Evolutionary conservation across 139 green algal species (phyloP).

Genomic region (Coelastrella sp.): DNA sequence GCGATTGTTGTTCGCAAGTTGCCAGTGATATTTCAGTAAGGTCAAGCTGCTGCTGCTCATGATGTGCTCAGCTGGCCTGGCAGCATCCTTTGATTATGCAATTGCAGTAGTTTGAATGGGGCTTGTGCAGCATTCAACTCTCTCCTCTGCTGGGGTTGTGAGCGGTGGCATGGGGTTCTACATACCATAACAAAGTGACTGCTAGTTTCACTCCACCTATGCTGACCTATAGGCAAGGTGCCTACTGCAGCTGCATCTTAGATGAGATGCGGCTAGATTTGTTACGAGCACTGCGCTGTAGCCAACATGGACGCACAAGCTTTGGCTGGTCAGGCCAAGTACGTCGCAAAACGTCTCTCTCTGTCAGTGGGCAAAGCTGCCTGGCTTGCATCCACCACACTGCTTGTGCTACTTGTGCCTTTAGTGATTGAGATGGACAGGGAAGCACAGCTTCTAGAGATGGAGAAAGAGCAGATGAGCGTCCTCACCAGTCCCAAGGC

Average conservation of each 20-base stretch:
- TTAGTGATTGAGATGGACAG: conserved; percentile 98
- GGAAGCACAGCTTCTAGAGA: conserved; percentile 89
- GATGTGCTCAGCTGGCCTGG: too few species aligned
- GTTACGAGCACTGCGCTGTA: neutral
- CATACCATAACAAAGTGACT: neutral
- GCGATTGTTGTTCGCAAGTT: too few species aligned
- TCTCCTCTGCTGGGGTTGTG: too few species aligned
- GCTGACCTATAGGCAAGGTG: neutral
- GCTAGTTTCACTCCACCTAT: neutral
- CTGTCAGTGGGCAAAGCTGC: conserved; percentile 88
- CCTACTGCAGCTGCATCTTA: too few species aligned
- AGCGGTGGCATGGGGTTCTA: neutral
- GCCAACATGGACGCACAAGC: neutral
- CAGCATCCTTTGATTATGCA: too few species aligned
- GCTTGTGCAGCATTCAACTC: too few species aligned
- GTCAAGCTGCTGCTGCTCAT: too few species aligned
- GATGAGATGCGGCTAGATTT: too few species aligned
- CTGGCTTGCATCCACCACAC: conserved; percentile 91
- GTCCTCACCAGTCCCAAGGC: conserved; percentile 63
- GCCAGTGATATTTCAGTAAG: too few species aligned
- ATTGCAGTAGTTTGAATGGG: too few species aligned
- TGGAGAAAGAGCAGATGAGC: conserved; percentile 86
- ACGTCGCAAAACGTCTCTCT: conserved; percentile 62
- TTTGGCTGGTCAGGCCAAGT: conserved; percentile 28
- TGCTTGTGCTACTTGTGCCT: conserved; percentile 91